Percentiles rank a stretch among this genome's conserved stretches.
These are phyloP conservation scores for Teunomyces atbi DNA, from an alignment of 805 yeast species.

Conservation along the genomic window DNA sequence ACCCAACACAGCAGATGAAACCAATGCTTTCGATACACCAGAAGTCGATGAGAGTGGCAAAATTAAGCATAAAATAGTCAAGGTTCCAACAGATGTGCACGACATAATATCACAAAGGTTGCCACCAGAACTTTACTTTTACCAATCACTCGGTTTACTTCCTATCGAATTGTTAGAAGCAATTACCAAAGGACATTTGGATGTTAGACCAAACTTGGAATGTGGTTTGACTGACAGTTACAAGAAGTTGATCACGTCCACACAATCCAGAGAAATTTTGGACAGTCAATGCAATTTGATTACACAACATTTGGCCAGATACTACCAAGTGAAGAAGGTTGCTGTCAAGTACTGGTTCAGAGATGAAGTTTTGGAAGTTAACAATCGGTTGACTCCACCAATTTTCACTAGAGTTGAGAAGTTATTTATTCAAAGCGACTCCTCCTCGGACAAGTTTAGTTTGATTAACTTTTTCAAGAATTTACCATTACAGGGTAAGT, in stretches of 20 bases:
- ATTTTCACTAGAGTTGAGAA: slow-evolving; percentile 37
- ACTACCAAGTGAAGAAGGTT: slow-evolving; percentile 74
- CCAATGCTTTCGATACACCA: slow-evolving; percentile 9
- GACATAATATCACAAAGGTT: slow-evolving; percentile 79
- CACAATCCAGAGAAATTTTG: slow-evolving; percentile 47
- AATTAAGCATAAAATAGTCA: slow-evolving; percentile 12
- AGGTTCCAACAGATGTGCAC: slow-evolving; percentile 75
- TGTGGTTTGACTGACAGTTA: slow-evolving; percentile 59
- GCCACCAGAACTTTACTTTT: slow-evolving; percentile 83
- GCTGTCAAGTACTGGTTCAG: slow-evolving; percentile 55
- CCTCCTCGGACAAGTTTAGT: slow-evolving; percentile 20
- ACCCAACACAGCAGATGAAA: slow-evolving; percentile 8
- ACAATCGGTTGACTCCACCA: slow-evolving; percentile 55
- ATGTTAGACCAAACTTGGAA: slow-evolving; percentile 67
- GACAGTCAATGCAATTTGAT: slow-evolving; percentile 65
- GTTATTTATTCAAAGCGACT: slow-evolving; percentile 16
- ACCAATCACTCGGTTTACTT: slow-evolving; percentile 73
- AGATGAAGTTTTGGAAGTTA: slow-evolving; percentile 42
- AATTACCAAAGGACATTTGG: slow-evolving; percentile 59
- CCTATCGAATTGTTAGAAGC: slow-evolving; percentile 64
- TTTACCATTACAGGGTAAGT: slow-evolving; percentile 24
- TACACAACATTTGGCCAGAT: slow-evolving; percentile 74
- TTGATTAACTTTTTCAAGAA: slow-evolving; percentile 23
- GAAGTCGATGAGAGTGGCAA: slow-evolving; percentile 8
- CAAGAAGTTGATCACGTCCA: slow-evolving; percentile 49